Conservation (phyloP, 2,329 filamentous ascomycete species). For the Cladosporium phlei region DNA sequence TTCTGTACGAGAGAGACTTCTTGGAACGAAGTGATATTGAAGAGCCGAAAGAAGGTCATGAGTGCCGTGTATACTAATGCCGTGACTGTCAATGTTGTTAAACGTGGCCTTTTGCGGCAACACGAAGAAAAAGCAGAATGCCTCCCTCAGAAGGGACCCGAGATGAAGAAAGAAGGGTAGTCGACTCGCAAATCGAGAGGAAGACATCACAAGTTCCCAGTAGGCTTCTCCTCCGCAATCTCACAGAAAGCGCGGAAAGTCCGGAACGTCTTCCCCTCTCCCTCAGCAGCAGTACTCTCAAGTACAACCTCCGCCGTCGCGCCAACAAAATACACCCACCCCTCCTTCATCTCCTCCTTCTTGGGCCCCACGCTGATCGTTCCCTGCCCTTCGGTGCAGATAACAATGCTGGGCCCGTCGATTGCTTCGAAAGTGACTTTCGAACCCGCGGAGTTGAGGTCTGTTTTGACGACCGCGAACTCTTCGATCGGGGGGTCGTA, state of each 20-base stretch:
- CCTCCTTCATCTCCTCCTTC: constrained; percentile 58
- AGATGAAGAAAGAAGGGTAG: too few species aligned
- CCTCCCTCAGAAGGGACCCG: too few species aligned
- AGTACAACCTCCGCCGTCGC: constrained; percentile 79
- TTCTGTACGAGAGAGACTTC: too few species aligned
- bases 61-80: too few species aligned
- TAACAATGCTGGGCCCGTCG: constrained; percentile 83
- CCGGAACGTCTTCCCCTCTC: constrained; percentile 73
- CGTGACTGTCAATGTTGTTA: too few species aligned
- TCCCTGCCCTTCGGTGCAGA: constrained; percentile 79
- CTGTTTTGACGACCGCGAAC: constrained; percentile 81
- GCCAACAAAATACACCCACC: constrained; percentile 62
- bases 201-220: constrained; percentile 1
- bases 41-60: too few species aligned
- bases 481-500: constrained; percentile 97
- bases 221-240: constrained; percentile 50
- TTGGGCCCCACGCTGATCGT: constrained; percentile 82
- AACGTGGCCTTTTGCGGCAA: too few species aligned
- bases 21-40: too few species aligned
- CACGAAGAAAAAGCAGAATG: too few species aligned
- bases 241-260: constrained; percentile 96
- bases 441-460: constrained; percentile 63
- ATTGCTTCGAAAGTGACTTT: constrained; percentile 87
- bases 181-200: too few species aligned
- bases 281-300: constrained; percentile 57